phyloP scores from a whole-genome alignment of 768 basidiomycete genomes.

The Panellus pusillus region DNA sequence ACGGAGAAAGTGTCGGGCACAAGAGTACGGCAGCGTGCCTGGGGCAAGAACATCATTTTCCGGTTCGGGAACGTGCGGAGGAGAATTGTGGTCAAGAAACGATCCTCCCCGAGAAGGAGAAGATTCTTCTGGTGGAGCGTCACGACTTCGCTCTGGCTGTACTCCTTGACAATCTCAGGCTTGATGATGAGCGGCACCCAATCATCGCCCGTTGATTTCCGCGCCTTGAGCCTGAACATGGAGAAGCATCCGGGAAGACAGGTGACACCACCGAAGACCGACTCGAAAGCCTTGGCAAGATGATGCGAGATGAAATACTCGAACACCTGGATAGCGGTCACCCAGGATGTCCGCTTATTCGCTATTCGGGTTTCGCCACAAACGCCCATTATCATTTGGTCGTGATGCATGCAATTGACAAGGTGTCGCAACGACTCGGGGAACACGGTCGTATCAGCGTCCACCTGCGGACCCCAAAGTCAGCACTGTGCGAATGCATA shows the following conservation, averaged over 20 bases:
- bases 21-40: slow-evolving; percentile 92
- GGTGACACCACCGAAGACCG: slow-evolving; percentile 98
- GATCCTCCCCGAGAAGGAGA: slow-evolving; percentile 95
- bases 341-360: slow-evolving; percentile 98
- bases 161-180: slow-evolving; percentile 96
- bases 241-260: slow-evolving; percentile 99
- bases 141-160: slow-evolving; percentile 90
- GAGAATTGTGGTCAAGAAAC: slow-evolving; percentile 95
- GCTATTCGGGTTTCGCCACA: slow-evolving; percentile 99
- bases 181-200: slow-evolving; percentile 98
- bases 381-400: slow-evolving; percentile 98
- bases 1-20: slow-evolving; percentile 95
- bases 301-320: slow-evolving; percentile 99
- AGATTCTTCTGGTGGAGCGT: slow-evolving; percentile 98
- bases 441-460: slow-evolving; percentile 96
- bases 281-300: slow-evolving; percentile 97
- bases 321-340: slow-evolving; percentile 97
- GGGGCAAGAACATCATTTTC: slow-evolving; percentile 99
- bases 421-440: slow-evolving; percentile 86
- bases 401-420: slow-evolving; percentile 98
- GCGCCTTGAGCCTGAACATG: slow-evolving; percentile 97
- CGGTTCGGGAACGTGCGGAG: slow-evolving; percentile 96
- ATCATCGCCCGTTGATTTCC: slow-evolving; percentile 85
- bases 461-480: slow-evolving; percentile 62
- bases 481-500: slow-evolving; percentile 12